Base-by-base conservation (phyloP, 257 asterid genomes). In the Catharanthus roseus region DNA sequence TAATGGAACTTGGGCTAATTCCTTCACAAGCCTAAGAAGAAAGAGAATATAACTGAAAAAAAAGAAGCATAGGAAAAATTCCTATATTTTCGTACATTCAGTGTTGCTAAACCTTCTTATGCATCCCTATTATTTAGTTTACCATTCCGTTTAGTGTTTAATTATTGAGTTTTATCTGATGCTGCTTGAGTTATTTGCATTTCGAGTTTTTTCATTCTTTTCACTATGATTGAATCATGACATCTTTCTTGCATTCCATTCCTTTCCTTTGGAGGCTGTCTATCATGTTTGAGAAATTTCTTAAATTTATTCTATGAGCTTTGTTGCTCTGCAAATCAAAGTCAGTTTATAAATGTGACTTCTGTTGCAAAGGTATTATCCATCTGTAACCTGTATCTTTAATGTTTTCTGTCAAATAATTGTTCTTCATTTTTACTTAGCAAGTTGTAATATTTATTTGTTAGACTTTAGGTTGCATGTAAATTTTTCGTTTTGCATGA, bases 241-340 rank as follows among this genome's bases (percentile, higher is more conserved):
- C 60, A 10, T 23, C 24, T 75, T 54, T 72, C 65, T 72, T 72
- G 90, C 93, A 95, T 97, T 97, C 97, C 70, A 85, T 95, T 81
- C 99, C 99, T 69, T 88, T 95, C 79, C 97, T 95, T n/a, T 72
- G 98, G 89, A 76, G 98, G 99, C 65, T 95, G 99, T 83, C 99
- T 98, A 62, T 95, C 99, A 74, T 95, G 99, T 86, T 85, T 95
- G 92, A 88, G 99, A 80, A 95, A 91, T 81, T 95, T 95, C 77
- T 84, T 95, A 88, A 95, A 95, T 89, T 85, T 95, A 39, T 95
- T 95, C 86, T 95, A 98, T 67, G 99, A 91, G 87, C 97, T 95
- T 67, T 83, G 98, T 3, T 95, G 99, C 77, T 95, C 99, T 64
- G 97, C 99, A 3, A 91, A 87, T 78, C 99, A 95, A 88, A 91